These are phyloP conservation scores for Plasmodium malariae DNA, from an alignment of 169 alveolate species.

Conservation along the genomic window DNA sequence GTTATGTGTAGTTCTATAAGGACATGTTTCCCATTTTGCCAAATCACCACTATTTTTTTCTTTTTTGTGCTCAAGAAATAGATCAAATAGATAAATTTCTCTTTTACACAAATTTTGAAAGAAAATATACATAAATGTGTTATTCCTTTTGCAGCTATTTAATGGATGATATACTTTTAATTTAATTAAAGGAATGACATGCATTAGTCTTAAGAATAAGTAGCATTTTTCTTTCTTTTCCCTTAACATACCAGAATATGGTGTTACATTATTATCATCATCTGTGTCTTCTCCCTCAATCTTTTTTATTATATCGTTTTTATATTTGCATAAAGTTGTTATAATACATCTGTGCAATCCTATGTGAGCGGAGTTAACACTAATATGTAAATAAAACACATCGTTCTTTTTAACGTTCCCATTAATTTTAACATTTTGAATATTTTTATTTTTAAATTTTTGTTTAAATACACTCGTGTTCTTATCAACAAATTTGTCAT, in stretches of 20 bases:
- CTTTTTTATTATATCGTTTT: background rate
- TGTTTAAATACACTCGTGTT: slow-evolving; percentile 49
- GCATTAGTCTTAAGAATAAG: slow-evolving; percentile 32
- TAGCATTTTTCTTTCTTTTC: slow-evolving; percentile 42
- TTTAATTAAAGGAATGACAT: slow-evolving; percentile 46
- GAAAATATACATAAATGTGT: slow-evolving; percentile 33
- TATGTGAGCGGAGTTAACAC: slow-evolving; percentile 16
- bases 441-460: slow-evolving; percentile 62
- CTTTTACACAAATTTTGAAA: slow-evolving; percentile 43
- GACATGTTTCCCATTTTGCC: background rate
- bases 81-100: slow-evolving; percentile 21
- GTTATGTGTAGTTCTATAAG: background rate
- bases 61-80: slow-evolving; percentile 20
- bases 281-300: background rate
- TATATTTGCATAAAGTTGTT: slow-evolving; percentile 38
- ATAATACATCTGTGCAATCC: slow-evolving; percentile 63
- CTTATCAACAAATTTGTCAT: slow-evolving; percentile 23
- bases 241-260: slow-evolving; percentile 24
- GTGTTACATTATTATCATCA: background rate
- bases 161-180: slow-evolving; percentile 27
- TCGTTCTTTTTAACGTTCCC: slow-evolving; percentile 31
- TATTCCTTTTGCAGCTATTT: background rate
- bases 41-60: background rate
- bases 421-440: slow-evolving; percentile 41
- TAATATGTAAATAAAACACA: slow-evolving; percentile 21